Conservation (phyloP, 352 stramenopile genomes). For the Halophytophthora polymorphica region DNA sequence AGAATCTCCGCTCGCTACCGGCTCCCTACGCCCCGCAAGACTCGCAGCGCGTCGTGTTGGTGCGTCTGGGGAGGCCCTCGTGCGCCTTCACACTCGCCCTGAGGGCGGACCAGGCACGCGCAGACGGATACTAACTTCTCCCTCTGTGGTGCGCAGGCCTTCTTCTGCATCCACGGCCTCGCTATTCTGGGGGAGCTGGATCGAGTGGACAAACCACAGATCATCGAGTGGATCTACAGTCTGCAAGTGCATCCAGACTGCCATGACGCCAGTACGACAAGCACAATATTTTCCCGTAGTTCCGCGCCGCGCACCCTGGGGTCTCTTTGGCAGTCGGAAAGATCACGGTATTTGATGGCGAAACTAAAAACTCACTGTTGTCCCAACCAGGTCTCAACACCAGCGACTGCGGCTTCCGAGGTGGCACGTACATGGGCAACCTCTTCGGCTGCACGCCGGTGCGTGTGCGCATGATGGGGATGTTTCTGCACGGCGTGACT, state of each 20-base stretch:
- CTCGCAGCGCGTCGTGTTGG: conserved; percentile 74
- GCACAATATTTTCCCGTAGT: too few species aligned
- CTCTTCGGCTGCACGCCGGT: conserved; percentile 43
- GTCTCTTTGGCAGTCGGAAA: too few species aligned
- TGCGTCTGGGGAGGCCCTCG: conserved; percentile 15
- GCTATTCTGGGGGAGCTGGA: conserved; percentile 77
- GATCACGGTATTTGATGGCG: too few species aligned
- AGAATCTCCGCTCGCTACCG: conserved; percentile 67
- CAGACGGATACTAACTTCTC: background rate
- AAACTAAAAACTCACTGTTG: too few species aligned
- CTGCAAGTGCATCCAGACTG: conserved; percentile 76
- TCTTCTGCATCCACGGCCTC: conserved; percentile 85
- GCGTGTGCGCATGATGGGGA: background rate
- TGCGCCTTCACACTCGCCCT: too few species aligned
- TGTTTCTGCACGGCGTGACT: background rate
- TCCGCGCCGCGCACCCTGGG: too few species aligned
- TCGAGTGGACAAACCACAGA: conserved; percentile 56
- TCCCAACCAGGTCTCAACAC: conserved; percentile 46
- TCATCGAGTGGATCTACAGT: conserved; percentile 87
- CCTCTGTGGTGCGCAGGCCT: conserved; percentile 36
- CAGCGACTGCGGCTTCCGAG: conserved; percentile 73
- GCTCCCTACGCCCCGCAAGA: conserved; percentile 77
- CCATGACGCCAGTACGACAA: conserved; percentile 53
- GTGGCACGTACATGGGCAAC: conserved; percentile 64
- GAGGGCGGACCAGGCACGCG: too few species aligned